Conservation (phyloP, 257 asterid species). For the Solanum ossicruentum region DNA sequence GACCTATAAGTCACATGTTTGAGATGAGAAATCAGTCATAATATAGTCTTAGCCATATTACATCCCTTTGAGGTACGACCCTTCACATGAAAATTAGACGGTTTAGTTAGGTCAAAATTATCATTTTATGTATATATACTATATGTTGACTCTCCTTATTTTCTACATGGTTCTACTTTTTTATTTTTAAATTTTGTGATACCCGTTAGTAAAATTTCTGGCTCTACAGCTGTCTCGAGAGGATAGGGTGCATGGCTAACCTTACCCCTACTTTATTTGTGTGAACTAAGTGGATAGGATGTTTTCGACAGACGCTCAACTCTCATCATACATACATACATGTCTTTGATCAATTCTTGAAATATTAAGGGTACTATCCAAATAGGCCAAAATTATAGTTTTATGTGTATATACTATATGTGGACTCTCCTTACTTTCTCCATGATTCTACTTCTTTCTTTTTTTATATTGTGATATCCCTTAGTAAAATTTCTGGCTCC, state of each 20-base stretch:
- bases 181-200: not conserved
- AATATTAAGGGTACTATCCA: slow-evolving; percentile 33
- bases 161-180: too few species aligned
- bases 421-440: not conserved
- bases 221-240: not conserved
- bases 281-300: not conserved
- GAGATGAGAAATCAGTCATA: too few species aligned
- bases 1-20: too few species aligned
- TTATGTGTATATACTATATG: not conserved
- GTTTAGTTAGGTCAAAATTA: not conserved
- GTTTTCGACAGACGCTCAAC: not conserved
- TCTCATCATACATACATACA: not conserved
- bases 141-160: too few species aligned
- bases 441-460: too few species aligned
- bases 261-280: not conserved
- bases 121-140: too few species aligned
- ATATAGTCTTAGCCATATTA: too few species aligned
- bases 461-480: not conserved
- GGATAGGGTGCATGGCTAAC: rapidly evolving
- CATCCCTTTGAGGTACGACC: too few species aligned
- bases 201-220: not conserved
- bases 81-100: not conserved
- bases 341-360: not conserved
- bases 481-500: not conserved
- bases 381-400: slow-evolving; percentile 33